These are phyloP conservation scores for Phytophthora fragariaefolia DNA, from an alignment of 352 stramenopile species.

Conservation along the genomic window DNA sequence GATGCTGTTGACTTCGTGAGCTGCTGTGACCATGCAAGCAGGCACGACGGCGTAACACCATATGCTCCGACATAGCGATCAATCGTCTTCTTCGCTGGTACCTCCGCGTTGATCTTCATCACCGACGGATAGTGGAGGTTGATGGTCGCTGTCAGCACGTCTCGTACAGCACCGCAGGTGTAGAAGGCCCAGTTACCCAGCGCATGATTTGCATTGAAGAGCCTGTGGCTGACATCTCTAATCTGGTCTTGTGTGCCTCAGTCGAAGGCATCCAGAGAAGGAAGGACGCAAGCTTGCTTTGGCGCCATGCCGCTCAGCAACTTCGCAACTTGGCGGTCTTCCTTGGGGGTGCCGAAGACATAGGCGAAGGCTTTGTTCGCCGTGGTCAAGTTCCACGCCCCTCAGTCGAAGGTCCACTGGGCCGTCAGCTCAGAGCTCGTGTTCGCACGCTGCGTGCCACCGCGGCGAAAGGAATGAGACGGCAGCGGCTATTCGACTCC, in stretches of 20 bases:
- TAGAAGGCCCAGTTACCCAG: background rate
- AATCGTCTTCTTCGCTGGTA: background rate
- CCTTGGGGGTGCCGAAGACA: constrained; percentile 25
- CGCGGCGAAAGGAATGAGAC: background rate
- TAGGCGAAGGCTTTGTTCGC: constrained; percentile 29
- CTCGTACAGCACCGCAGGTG: background rate
- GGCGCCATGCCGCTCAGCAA: too few relatives aligned
- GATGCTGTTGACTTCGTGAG: too few relatives aligned
- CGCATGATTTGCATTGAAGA: constrained; percentile 20
- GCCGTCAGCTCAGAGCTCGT: too few relatives aligned
- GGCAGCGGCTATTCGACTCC: background rate
- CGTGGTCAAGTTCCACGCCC: constrained; percentile 21
- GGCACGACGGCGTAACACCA: too few relatives aligned
- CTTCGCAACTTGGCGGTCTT: constrained; percentile 27
- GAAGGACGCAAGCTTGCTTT: constrained; percentile 11
- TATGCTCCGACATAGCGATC: too few relatives aligned
- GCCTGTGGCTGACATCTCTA: constrained; percentile 8
- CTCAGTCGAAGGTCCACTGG: constrained; percentile 27
- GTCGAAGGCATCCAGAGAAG: constrained; percentile 21
- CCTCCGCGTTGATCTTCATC: background rate
- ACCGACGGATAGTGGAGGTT: background rate
- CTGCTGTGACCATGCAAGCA: too few relatives aligned
- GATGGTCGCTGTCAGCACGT: constrained; percentile 5
- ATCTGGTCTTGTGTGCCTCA: constrained; percentile 12
- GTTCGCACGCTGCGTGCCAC: constrained; percentile 21